Conservation (phyloP, 2,329 filamentous ascomycete species). For the Penicillium psychrosexuale region DNA sequence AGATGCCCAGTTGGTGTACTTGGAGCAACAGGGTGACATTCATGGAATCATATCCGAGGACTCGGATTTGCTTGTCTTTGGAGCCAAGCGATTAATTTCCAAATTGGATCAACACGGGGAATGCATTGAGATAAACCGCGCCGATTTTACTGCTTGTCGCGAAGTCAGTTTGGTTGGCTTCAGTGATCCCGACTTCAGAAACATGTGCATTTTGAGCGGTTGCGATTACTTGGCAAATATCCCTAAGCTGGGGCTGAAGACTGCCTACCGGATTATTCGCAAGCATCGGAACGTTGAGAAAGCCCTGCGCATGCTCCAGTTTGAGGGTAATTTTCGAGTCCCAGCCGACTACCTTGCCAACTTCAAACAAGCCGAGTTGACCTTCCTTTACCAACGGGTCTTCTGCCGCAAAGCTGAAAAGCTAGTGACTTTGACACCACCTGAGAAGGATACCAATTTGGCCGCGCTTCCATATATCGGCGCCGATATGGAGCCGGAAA, state of each 20-base stretch:
- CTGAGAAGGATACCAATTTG: constrained; percentile 60
- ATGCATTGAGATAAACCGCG: constrained; percentile 85
- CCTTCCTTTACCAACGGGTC: constrained; percentile 91
- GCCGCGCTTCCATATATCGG: constrained; percentile 81
- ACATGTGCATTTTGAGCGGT: constrained; percentile 94
- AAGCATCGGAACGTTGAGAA: constrained; percentile 86
- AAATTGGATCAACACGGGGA: constrained; percentile 94
- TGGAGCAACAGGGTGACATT: constrained; percentile 81
- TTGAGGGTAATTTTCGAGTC: constrained; percentile 80
- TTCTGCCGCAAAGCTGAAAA: constrained; percentile 72
- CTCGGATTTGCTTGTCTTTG: constrained; percentile 93
- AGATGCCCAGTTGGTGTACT: constrained; percentile 91
- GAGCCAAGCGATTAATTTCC: constrained; percentile 82
- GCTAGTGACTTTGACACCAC: constrained; percentile 71
- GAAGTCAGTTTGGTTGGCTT: constrained; percentile 88
- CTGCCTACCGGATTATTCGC: constrained; percentile 82
- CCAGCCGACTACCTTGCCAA: constrained; percentile 75
- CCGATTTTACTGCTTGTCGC: constrained; percentile 81
- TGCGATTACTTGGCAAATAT: constrained; percentile 93
- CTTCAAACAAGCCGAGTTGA: constrained; percentile 84
- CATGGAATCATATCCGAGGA: constrained; percentile 91
- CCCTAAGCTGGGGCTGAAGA: constrained; percentile 84
- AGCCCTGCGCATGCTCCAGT: constrained; percentile 76
- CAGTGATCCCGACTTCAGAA: constrained; percentile 85
- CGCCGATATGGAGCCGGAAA: constrained; percentile 61